These are phyloP conservation scores for Vanderwaltozyma yarrowii DNA, from an alignment of 805 yeast species.

Conservation along the genomic window DNA sequence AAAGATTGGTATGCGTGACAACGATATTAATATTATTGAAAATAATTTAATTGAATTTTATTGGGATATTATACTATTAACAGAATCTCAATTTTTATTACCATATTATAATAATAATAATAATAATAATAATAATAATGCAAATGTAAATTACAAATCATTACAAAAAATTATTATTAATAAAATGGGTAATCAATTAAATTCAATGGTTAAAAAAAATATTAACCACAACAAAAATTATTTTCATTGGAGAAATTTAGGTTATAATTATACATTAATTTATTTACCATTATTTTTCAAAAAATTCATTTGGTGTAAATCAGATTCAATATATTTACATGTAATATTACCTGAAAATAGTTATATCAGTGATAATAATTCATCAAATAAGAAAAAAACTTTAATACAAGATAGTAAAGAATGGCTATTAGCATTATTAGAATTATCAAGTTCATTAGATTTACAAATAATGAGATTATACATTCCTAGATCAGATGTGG, in stretches of 20 bases:
- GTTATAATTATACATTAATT: slow-evolving; percentile 16
- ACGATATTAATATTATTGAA: slow-evolving; percentile 3
- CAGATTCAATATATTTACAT: slow-evolving; percentile 12
- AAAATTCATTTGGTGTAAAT: slow-evolving; percentile 19
- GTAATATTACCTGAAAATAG: slow-evolving; percentile 12
- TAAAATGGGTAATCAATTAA: slow-evolving; percentile 8
- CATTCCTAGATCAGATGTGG: slow-evolving; percentile 11
- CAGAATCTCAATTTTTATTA: slow-evolving; percentile 21
- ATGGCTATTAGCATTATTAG: slow-evolving; percentile 22
- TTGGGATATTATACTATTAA: slow-evolving; percentile 25
- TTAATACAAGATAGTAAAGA: slow-evolving; percentile 11
- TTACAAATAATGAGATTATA: slow-evolving; percentile 14
- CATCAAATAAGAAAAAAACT: neutral
- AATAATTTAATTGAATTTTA: slow-evolving; percentile 16
- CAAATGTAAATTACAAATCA: slow-evolving; percentile 1
- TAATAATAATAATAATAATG: neutral
- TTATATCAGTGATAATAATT: neutral
- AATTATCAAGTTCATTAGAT: slow-evolving; percentile 14
- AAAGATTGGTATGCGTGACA: slow-evolving; percentile 29
- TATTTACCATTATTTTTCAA: slow-evolving; percentile 18
- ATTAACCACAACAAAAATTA: neutral
- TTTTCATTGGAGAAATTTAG: slow-evolving; percentile 18
- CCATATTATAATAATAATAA: neutral
- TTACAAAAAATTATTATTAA: slow-evolving; percentile 9
- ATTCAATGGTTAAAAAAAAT: neutral